Evolutionary conservation across 768 basidiomycete genomes (phyloP), one percentile per base, ranked within the genome.

Genomic region (Boletus coccyginus): DNA sequence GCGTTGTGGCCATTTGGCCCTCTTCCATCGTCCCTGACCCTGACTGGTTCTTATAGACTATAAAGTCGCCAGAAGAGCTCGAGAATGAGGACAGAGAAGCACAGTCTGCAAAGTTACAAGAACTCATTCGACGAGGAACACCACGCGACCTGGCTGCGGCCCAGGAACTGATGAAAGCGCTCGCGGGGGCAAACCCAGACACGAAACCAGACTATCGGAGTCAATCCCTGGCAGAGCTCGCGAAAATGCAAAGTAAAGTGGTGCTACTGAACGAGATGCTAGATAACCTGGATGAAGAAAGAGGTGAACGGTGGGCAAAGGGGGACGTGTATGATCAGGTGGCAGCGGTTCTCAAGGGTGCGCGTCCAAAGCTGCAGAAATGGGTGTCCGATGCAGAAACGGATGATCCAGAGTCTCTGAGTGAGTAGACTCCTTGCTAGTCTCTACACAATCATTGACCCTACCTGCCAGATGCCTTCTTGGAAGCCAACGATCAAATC

Each of bases 311-410:
- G 56, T 92, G 95, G 64, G 92, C 84, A 35, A 76, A 82, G 35
- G 96, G 97, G 5, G 97, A 99, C 70, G 94, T 85, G 3, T 99
- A 98, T 64, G 91, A 97, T 74, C 97, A 99, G 87, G 94, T 98
- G 3, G 90, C 96, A 0, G 75, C 83, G 1, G 86, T 96, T 39
- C 82, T 97, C 14, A 78, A 77, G 31, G 81, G 81, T 44, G 94
- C 95, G 3, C 82, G 94, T 46, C 97, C 97, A 0, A 98, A 90
- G 75, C 82, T 98, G 44, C 97, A 99, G 73, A 96, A 94, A 66
- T 98, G 97, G 96, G 91, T 98, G 55, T 92, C 90, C 11, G 94
- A 98, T 62, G 94, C 93, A 17, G 89, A 94, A 64, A 79, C 85
- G 3, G 88, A 94, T 40, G 93, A 95, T 71, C 84, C 92, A 4